Evolutionary conservation across 2,329 filamentous ascomycete species (phyloP).

Genomic region (Geosmithia flava): DNA sequence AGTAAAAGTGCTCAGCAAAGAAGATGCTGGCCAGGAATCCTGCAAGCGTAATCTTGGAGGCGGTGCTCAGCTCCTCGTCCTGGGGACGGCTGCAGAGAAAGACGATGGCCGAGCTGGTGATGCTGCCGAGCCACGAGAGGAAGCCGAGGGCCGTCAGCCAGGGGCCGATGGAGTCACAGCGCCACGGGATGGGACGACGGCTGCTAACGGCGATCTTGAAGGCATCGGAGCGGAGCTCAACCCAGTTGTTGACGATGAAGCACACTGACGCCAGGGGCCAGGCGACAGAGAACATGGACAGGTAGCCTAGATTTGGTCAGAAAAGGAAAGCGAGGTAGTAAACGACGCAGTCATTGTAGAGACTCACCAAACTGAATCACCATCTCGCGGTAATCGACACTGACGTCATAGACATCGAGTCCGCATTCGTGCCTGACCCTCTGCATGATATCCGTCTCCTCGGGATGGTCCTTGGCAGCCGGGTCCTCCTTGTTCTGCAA

Average conservation of each 20-base stretch:
- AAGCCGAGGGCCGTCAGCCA: conserved; percentile 81
- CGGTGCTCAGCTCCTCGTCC: conserved; percentile 51
- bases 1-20: conserved; percentile 79
- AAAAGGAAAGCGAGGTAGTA: background rate
- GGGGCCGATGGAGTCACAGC: conserved; percentile 86
- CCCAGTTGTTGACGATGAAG: conserved; percentile 91
- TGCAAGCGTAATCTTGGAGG: conserved; percentile 64
- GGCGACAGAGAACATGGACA: conserved; percentile 81
- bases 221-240: conserved; percentile 86
- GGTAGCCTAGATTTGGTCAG: conserved; percentile 47
- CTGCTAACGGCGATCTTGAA: conserved; percentile 88
- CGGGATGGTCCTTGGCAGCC: conserved; percentile 51
- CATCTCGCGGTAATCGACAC: conserved; percentile 87
- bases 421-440: conserved; percentile 75
- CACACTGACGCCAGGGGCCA: conserved; percentile 89
- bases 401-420: conserved; percentile 78
- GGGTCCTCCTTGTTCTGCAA: conserved; percentile 46
- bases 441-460: conserved; percentile 69
- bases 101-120: conserved; percentile 78
- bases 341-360: too few species aligned
- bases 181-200: conserved; percentile 78
- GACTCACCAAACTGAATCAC: conserved; percentile 59
- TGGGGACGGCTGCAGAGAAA: conserved; percentile 72
- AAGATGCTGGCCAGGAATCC: conserved; percentile 72
- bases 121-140: conserved; percentile 83